Base-by-base conservation (phyloP, 441 rosid genomes). In the Brassica hybrid region DNA sequence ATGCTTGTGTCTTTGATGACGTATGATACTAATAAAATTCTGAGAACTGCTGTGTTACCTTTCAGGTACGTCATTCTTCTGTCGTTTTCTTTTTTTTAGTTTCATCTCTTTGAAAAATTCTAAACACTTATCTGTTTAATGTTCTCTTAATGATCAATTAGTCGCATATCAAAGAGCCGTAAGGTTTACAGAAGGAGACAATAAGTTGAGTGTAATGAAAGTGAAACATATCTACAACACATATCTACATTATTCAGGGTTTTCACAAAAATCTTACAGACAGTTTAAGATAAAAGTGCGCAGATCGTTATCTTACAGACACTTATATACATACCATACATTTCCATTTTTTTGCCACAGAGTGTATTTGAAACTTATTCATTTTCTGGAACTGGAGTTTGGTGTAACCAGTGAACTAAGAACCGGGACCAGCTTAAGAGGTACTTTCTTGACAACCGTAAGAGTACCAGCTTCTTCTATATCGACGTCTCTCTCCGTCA, bases 391-490 rank as follows among this genome's bases (percentile, higher is more conserved):
- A 52, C 11, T 2, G 21, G 58, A 52, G 58, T 52, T 52, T 52
- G 58, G 58, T 52, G 58, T 7, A 52, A 52, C 21, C 58, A 52
- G 19, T 52, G 57, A 16, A 7, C 57, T 52, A 52, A 52, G 57
- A 52, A 52, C 58, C 18, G 58, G 58, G 21, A 52, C 58, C 21
- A 52, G 58, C 21, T 52, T 52, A 3, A 52, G 58, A 52, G 58
- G 21, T 52, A 16, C 18, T 7, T 52, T 52, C 58, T 52, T 52
- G 58, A 52, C 11, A 9, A 52, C 58, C 11, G 21, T 52, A 17
- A 52, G 58, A 52, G 11, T 52, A 16, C 58, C 58, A 52, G 58
- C 58, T 52, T 52, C 58, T 52, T 52, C 58, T 52, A 52, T 52
- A 16, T 52, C 21, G 3, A 52, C 16, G 58, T 52, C 58, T 16